Evolutionary conservation across 176 grass and related monocot genomes (phyloP).

Genomic region (Carex scoparia): DNA sequence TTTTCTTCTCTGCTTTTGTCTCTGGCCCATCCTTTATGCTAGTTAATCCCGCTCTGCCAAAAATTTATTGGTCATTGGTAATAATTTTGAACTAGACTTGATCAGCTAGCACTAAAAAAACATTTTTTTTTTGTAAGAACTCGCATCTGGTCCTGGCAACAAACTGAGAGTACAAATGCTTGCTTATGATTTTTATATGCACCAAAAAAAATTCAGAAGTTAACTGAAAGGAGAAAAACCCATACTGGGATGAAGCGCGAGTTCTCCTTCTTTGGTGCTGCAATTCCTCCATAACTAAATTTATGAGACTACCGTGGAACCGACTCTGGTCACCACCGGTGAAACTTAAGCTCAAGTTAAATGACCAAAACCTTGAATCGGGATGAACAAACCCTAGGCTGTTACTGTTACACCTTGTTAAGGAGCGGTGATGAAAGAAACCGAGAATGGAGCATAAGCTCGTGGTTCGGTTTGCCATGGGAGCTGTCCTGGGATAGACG

Average conservation of each 20-base stretch:
- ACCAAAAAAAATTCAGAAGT: neutral
- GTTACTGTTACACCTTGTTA: neutral
- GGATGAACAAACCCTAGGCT: neutral
- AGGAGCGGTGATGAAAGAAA: conserved; percentile 42
- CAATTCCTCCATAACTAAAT: conserved; percentile 66
- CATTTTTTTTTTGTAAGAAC: neutral
- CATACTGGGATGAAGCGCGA: conserved; percentile 54
- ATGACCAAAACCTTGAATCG: neutral
- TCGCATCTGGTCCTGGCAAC: neutral
- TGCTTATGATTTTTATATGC: neutral
- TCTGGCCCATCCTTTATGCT: conserved; percentile 57
- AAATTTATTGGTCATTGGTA: neutral
- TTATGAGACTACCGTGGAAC: conserved; percentile 41
- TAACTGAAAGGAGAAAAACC: neutral
- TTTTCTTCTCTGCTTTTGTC: conserved; percentile 50
- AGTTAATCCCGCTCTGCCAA: conserved; percentile 58
- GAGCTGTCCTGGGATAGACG: conserved; percentile 23
- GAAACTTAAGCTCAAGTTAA: conserved; percentile 18
- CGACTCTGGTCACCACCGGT: neutral
- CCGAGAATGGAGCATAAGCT: conserved; percentile 41
- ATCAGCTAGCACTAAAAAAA: neutral
- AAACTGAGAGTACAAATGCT: neutral
- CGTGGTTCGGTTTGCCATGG: conserved; percentile 45
- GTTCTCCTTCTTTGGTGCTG: conserved; percentile 30
- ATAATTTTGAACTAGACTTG: neutral